Evolutionary conservation across 768 basidiomycete species (phyloP).

Genomic region (Kwoniella botswanensis): DNA sequence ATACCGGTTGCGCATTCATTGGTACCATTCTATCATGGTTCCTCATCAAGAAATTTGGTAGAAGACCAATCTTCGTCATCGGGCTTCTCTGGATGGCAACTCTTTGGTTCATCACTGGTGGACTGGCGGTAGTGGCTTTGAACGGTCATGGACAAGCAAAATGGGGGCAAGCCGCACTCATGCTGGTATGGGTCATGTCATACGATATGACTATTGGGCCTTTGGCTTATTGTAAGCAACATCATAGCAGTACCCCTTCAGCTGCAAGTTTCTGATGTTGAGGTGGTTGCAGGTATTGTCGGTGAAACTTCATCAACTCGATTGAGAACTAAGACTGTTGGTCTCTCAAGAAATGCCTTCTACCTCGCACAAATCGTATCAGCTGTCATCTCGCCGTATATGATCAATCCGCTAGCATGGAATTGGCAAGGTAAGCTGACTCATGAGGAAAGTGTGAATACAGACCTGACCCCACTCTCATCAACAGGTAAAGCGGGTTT

Average conservation of each 20-base stretch:
- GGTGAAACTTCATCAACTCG: constrained; percentile 55
- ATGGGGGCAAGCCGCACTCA: constrained; percentile 25
- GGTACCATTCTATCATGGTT: constrained; percentile 44
- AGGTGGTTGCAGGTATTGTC: constrained; percentile 32
- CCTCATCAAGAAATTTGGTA: constrained; percentile 38
- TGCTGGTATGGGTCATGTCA: constrained; percentile 31
- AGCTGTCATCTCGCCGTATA: constrained; percentile 26
- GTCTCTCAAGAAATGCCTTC: constrained; percentile 16
- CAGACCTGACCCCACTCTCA: neutral
- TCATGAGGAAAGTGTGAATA: no score
- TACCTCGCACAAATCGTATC: constrained; percentile 27
- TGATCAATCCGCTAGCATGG: constrained; percentile 15
- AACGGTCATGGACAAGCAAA: neutral
- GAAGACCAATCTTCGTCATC: constrained; percentile 34
- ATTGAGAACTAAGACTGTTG: constrained; percentile 55
- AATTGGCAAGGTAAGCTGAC: constrained; percentile 3
- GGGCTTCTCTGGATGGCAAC: neutral
- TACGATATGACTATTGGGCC: constrained; percentile 22
- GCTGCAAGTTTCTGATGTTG: neutral
- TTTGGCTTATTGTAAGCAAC: neutral
- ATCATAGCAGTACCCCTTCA: neutral
- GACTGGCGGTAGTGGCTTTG: constrained; percentile 23
- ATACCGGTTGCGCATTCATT: constrained; percentile 29
- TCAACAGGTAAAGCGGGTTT: constrained; percentile 15
- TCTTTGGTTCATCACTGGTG: constrained; percentile 1